Conservation (phyloP, 768 basidiomycete genomes). For the Boletus insuetus region DNA sequence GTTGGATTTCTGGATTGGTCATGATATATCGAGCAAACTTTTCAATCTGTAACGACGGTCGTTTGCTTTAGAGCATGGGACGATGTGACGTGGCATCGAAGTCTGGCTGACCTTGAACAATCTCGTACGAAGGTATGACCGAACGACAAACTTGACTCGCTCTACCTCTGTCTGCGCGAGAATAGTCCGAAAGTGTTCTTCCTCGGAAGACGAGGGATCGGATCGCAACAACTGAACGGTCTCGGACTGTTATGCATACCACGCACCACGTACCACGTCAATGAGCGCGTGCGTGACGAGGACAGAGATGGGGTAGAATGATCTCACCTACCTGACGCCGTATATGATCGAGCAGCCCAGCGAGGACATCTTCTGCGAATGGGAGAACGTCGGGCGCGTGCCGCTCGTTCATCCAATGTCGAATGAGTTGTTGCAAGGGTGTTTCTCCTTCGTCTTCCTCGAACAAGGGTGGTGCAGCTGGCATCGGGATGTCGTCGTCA, state of each 20-base stretch:
- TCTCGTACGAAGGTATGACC: constrained; percentile 85
- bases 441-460: constrained; percentile 47
- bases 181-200: constrained; percentile 91
- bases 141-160: constrained; percentile 86
- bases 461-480: constrained; percentile 23
- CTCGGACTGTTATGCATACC: constrained; percentile 52
- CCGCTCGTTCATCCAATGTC: constrained; percentile 86
- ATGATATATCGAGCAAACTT: constrained; percentile 80
- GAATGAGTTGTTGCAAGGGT: constrained; percentile 64
- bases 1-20: constrained; percentile 66
- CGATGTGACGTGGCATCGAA: not conserved
- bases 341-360: constrained; percentile 68
- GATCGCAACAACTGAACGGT: constrained; percentile 72
- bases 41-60: constrained; percentile 61
- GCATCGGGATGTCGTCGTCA: constrained; percentile 30
- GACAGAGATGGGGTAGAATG: not conserved
- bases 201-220: constrained; percentile 83
- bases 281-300: not conserved
- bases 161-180: constrained; percentile 95
- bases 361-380: constrained; percentile 66
- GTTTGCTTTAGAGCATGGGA: not conserved
- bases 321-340: constrained; percentile 67
- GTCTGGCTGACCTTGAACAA: constrained; percentile 67
- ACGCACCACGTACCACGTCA: not conserved
- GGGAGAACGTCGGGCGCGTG: constrained; percentile 78